Conservation (phyloP, 2,329 filamentous ascomycete genomes). For the Penicillium sp. region DNA sequence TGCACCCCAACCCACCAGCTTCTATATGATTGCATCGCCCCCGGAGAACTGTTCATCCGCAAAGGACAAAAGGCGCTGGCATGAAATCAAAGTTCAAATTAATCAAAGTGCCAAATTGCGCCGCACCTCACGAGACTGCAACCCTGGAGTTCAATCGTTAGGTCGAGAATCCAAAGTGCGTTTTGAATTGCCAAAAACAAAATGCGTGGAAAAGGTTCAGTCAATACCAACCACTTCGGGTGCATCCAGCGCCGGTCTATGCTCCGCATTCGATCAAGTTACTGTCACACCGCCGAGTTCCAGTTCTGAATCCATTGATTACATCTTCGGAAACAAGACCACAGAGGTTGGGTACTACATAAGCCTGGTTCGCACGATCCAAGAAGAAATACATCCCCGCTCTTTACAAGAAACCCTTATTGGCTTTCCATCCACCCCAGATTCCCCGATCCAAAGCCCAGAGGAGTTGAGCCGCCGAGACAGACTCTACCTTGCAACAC, state of each 20-base stretch:
- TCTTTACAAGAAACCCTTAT: neutral
- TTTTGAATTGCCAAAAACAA: no score
- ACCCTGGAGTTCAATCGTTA: no score
- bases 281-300: no score
- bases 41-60: no score
- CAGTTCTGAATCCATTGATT: neutral
- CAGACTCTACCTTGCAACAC: neutral
- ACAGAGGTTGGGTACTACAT: neutral
- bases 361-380: neutral
- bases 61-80: neutral
- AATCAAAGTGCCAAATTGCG: neutral
- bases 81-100: neutral
- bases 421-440: neutral
- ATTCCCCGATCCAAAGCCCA: neutral
- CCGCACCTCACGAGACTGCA: no score
- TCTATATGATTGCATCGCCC: no score
- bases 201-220: no score
- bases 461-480: neutral
- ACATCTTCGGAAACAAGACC: neutral
- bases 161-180: no score
- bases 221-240: no score
- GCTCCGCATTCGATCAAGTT: no score
- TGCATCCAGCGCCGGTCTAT: no score
- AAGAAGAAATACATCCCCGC: neutral
- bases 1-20: no score